Base-by-base conservation (phyloP, 257 asterid species). In the Osmanthus fragrans region DNA sequence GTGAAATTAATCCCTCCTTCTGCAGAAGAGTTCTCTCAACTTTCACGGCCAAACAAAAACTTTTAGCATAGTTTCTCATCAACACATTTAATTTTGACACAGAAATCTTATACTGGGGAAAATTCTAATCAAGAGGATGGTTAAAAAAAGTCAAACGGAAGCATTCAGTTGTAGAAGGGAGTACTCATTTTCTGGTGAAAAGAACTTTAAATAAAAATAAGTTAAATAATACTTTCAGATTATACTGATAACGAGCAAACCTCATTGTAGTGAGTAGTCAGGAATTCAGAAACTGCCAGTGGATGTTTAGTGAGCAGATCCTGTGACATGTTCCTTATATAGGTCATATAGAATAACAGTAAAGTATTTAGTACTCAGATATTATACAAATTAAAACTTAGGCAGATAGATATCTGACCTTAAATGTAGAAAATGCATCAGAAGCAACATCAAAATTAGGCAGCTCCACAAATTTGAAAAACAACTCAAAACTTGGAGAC, bases 371-470 rank as follows among this genome's bases (percentile, higher is more conserved):
- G 76, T 56, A 37, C 37, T 73, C 19, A 79, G 34, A 60, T 5
- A 19, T 37, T 77, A 76, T 39, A 77, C 73, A 74, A 42, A 68
- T 6, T 42, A 67, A 60, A 68, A 83, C 78, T 42, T 58, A 58
- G 72, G 56, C 63, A 58, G 78, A 80, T 54, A 58, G 78, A 80
- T 54, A 78, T 79, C 87, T 78, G 73, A 95, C 99, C 98, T 95
- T 95, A 85, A 95, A 95, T 69, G 99, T 91, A 74, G 94, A 90
- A 86, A 93, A 95, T 67, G 99, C 97, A 87, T 95, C 99, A 75
- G 99, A 93, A n/a, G 98, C 91, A 81, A 93, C 90, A 82, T 93
- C 99, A 74, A 95, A 95, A 82, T 87, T 91, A 36, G 99, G 97
- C 74, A 91, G 85, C 90, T 93, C 97, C 65, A 95, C 88, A 80